Conservation (phyloP, 345 rosid genomes). For the Gynandropsis gynandra region DNA sequence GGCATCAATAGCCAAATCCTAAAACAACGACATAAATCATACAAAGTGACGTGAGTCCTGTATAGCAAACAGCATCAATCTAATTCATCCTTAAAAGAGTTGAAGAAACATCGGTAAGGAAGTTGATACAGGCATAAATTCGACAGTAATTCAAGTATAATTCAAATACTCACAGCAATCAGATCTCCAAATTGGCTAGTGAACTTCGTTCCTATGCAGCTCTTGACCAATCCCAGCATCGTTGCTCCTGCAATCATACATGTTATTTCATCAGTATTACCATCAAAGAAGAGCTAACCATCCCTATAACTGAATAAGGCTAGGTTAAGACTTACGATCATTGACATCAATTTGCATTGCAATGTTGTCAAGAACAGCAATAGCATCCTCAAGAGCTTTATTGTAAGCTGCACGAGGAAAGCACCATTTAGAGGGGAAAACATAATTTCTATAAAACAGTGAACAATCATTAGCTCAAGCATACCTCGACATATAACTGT, state of each 20-base stretch:
- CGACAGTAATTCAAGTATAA: conserved; percentile 10
- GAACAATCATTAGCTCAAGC: not conserved
- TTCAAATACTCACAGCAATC: conserved; percentile 65
- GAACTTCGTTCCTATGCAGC: conserved; percentile 93
- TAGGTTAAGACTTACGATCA: conserved; percentile 54
- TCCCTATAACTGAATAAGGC: not conserved
- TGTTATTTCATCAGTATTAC: not conserved
- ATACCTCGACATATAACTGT: conserved; percentile 91
- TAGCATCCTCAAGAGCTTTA: conserved; percentile 91
- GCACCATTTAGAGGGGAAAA: not conserved
- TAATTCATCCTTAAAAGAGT: no score
- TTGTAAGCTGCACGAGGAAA: conserved; percentile 56
- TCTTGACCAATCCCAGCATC: conserved; percentile 75
- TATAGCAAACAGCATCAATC: not conserved
- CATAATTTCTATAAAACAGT: not conserved
- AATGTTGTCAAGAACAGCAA: conserved; percentile 86
- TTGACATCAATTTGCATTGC: conserved; percentile 73
- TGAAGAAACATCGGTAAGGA: not conserved
- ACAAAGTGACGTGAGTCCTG: conserved; percentile 6
- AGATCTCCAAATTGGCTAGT: conserved; percentile 93
- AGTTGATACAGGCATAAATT: not conserved
- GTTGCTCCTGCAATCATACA: conserved; percentile 27
- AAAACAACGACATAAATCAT: conserved; percentile 10
- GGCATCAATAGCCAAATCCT: conserved; percentile 97
- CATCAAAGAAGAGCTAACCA: not conserved